These are phyloP conservation scores for Byssochlamys sp. DNA, from an alignment of 2,329 filamentous ascomycete genomes.

Conservation along the genomic window DNA sequence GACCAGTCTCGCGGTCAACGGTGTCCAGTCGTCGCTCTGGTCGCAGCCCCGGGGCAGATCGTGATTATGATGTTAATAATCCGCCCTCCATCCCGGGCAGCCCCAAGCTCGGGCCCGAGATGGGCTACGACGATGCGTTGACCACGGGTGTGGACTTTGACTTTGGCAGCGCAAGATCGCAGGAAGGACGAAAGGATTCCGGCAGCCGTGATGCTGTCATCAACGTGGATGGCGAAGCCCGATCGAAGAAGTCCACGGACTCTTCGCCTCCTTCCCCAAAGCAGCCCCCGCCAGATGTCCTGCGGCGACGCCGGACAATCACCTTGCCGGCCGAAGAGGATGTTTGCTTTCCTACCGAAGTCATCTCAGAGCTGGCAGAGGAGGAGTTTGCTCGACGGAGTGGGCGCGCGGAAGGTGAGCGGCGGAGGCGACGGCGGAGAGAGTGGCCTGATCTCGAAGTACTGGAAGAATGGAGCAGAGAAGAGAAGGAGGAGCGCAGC, in stretches of 20 bases:
- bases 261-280: conserved; percentile 31
- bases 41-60: conserved; percentile 14
- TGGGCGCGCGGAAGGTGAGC: conserved; percentile 36
- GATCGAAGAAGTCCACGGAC: conserved; percentile 9
- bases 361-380: conserved; percentile 60
- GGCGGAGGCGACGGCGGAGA: conserved; percentile 52
- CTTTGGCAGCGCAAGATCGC: conserved; percentile 27
- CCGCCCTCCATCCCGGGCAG: conserved; percentile 54
- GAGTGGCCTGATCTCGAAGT: conserved; percentile 80
- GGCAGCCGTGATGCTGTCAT: conserved; percentile 32
- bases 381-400: conserved; percentile 43
- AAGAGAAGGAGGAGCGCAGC: conserved; percentile 79
- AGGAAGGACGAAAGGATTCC: conserved; percentile 26
- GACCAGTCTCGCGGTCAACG: conserved; percentile 9
- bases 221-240: conserved; percentile 31
- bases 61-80: conserved; percentile 55
- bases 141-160: conserved; percentile 35
- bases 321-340: conserved; percentile 66
- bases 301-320: conserved; percentile 47
- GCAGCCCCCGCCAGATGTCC: conserved; percentile 26
- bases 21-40: conserved; percentile 17
- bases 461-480: conserved; percentile 78
- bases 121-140: conserved; percentile 47
- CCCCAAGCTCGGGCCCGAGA: conserved; percentile 44
- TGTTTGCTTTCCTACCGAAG: conserved; percentile 81